Base-by-base conservation (phyloP, 192 early-diverging fungal genomes). In the Rhizoclosmatium sp. region DNA sequence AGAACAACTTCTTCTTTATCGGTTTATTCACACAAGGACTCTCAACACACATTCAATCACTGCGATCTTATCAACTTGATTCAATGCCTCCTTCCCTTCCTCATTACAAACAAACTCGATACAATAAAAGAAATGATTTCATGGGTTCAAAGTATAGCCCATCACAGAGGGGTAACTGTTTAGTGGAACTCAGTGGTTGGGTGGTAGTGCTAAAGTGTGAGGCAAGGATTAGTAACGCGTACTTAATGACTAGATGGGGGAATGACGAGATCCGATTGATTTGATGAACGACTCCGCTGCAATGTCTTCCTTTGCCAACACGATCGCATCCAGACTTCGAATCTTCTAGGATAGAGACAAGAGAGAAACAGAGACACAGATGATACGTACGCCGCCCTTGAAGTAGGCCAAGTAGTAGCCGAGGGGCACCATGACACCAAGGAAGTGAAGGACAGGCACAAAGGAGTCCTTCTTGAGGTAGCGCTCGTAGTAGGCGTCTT, bases 371-470 rank as follows among this genome's bases (percentile, higher is more conserved):
- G 7, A 23, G 19, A 71, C 7, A 45, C 4, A 9, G 54, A 4
- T 14, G 39, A 23, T 39, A 81, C 80, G 65, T 59, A 84, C 81
- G 45, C 84, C 86, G 51, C 84, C 84, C 81, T 83, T 81, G 76
- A 84, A 88, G 83, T 88, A 88, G 2, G 80, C 65, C 47, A 85
- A 49, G 81, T 81, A 84, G 85, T 86, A 88, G 31, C 88, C 84
- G 19, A 78, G 59, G 46, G 85, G 84, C 39, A 89, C 75, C 84
- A 87, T 80, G 44, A 86, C 67, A 21, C 70, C 81, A 14, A 87
- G 68, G 80, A 89, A 89, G 88, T 89, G 88, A 72, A 84, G 48
- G 10, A 89, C 60, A 42, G 88, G 88, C n/a, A 80, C 75, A 64
- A 83, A 76, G 12, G 82, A 83, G 83, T 85, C 80, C 68, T 79